Conservation (phyloP, 73 alveolate genomes). For the Stentor roeselii region DNA sequence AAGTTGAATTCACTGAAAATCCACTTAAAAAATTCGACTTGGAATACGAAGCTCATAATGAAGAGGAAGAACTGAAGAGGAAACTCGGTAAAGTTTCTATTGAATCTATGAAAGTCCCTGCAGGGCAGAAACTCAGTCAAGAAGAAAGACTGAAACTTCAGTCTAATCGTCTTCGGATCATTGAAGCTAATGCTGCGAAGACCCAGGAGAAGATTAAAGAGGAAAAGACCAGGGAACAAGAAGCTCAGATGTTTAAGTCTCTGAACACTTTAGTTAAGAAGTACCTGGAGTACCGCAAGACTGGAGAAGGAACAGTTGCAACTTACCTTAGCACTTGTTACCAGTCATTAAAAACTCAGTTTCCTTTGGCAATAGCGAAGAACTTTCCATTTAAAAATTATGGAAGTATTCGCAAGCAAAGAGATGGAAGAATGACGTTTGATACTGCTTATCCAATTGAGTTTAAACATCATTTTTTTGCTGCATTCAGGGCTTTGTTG, state of each 20-base stretch:
- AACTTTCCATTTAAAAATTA: constrained; percentile 1
- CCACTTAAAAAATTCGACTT: not conserved
- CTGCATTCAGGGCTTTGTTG: not conserved
- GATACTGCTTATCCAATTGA: not conserved
- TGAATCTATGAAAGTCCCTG: not conserved
- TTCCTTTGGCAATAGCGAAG: not conserved
- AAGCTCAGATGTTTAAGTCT: constrained; percentile 4
- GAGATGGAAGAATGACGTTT: not conserved
- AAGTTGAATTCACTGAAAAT: not conserved
- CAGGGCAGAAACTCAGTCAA: not conserved
- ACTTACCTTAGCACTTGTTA: not conserved
- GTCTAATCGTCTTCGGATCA: not conserved
- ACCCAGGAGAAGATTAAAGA: not conserved
- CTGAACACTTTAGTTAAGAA: not conserved
- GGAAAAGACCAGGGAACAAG: not conserved
- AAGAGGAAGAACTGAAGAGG: not conserved
- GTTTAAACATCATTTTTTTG: constrained; percentile 1
- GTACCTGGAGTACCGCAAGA: not conserved
- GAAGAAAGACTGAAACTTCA: constrained; percentile 13
- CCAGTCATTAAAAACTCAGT: not conserved
- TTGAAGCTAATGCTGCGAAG: not conserved
- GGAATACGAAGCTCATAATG: constrained; percentile 6
- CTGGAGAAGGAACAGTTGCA: not conserved
- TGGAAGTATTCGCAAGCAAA: not conserved
- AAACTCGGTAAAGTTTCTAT: not conserved